Base-by-base conservation (phyloP, 108 stramenopile genomes). In the Pseudonitzschia delicatissima region DNA sequence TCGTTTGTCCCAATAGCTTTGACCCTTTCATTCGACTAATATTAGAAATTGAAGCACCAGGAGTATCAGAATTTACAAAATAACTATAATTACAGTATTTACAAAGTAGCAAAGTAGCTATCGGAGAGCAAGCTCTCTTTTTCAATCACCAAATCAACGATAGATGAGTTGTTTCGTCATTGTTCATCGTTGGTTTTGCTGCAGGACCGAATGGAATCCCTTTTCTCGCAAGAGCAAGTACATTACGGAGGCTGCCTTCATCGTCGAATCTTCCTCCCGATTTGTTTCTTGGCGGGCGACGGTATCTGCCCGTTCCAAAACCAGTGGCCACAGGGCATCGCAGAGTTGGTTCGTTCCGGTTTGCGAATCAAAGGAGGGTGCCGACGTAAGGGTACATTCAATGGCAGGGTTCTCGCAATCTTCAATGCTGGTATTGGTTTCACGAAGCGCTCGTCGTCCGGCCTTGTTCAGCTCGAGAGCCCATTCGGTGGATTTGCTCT, bases 401-500 rank as follows among this genome's bases (percentile, higher is more conserved):
- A 55, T 55, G 29, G 53, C 53, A n/a, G 53, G 53, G n/a, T 55
- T 29, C 4, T 27, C 11, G 0, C 53, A 55, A 35, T 61, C 34
- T 26, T 7, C n/a, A 8, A 26, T 26, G 9, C 9, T 9, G n/a
- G 9, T 18, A 27, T 33, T 26, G 59, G 33, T 35, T 26, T 37
- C 8, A 8, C 37, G 37, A 5, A 61, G 37, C 39, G 49, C 53
- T 28, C 52, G 66, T 13, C 66, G 51, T 3, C 66, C 66, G 9
- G 66, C 66, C 25, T 25, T 8, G 23, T 67, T 67, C 48, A 67
- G 39, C 39, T 67, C 66, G 21, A 67, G 27, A 1, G 49, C 20
- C 66, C 66, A 67, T 23, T 36, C 52, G 4, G 40, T 53, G 12
- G 32, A 20, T 42, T 34, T 42, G 26, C 25, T 42, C 39, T 42